Percentiles rank a stretch among this genome's conserved stretches.
These are phyloP conservation scores for Boletus tomentosulus DNA, from an alignment of 768 basidiomycete species.

Conservation along the genomic window DNA sequence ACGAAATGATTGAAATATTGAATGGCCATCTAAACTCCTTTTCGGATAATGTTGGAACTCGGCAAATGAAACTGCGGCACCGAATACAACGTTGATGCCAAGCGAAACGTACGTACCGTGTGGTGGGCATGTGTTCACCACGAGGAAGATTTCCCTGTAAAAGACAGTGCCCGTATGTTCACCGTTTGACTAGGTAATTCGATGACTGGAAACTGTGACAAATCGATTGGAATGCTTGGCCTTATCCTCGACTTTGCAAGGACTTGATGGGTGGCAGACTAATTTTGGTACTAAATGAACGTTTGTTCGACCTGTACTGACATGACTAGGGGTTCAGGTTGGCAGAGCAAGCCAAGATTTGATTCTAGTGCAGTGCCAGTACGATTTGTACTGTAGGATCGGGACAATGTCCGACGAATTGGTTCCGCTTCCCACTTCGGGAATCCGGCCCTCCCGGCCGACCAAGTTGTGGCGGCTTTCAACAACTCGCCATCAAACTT, in stretches of 20 bases:
- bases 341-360: too few relatives aligned
- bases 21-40: not conserved
- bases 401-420: too few relatives aligned
- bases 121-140: constrained; percentile 15
- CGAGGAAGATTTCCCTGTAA: constrained; percentile 9
- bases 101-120: constrained; percentile 10
- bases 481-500: too few relatives aligned
- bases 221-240: not conserved
- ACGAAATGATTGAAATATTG: not conserved
- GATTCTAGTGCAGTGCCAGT: not conserved
- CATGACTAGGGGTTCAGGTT: not conserved
- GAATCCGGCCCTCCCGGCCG: too few relatives aligned
- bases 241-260: not conserved
- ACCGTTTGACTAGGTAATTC: not conserved
- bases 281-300: not conserved
- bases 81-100: constrained; percentile 15
- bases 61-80: constrained; percentile 14
- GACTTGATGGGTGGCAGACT: not conserved
- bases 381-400: too few relatives aligned
- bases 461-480: not conserved
- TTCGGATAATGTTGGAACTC: not conserved
- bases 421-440: too few relatives aligned
- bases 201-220: not conserved
- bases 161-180: not conserved
- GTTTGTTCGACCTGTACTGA: not conserved